These are phyloP conservation scores for Aspergillus brunneoviolaceus DNA, from an alignment of 2,329 filamentous ascomycete genomes.

Conservation along the genomic window DNA sequence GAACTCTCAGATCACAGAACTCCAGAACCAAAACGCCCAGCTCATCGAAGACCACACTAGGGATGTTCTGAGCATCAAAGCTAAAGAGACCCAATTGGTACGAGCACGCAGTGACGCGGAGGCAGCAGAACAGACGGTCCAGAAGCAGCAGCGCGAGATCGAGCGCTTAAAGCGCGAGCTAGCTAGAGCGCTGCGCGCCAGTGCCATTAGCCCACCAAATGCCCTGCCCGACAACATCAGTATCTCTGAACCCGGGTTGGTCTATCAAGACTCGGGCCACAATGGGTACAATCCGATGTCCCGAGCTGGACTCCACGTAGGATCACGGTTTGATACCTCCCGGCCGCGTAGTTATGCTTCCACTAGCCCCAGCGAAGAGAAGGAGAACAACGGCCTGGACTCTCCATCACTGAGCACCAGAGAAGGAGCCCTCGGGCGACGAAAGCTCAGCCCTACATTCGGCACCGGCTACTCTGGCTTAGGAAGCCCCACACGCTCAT, in stretches of 20 bases:
- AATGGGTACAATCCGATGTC: conserved; percentile 30
- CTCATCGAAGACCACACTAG: conserved; percentile 96
- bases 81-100: conserved; percentile 95
- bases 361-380: conserved; percentile 67
- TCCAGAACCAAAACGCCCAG: conserved; percentile 95
- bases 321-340: conserved; percentile 41
- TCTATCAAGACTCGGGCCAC: conserved; percentile 40
- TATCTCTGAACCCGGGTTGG: conserved; percentile 51
- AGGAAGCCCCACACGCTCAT: conserved; percentile 40
- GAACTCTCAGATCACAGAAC: conserved; percentile 82
- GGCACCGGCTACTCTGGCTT: conserved; percentile 36
- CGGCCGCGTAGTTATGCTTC: conserved; percentile 45
- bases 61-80: conserved; percentile 93
- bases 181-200: conserved; percentile 48
- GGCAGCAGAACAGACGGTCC: conserved; percentile 80
- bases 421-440: conserved; percentile 36
- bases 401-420: conserved; percentile 34
- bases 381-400: conserved; percentile 61
- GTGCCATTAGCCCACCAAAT: conserved; percentile 40
- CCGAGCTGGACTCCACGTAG: conserved; percentile 38
- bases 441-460: conserved; percentile 47
- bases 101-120: conserved; percentile 88
- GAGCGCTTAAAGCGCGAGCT: conserved; percentile 90
- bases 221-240: conserved; percentile 54
- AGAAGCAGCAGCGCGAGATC: conserved; percentile 80